Conservation (phyloP, 108 stramenopile genomes). For the Skeletonema tropicum region DNA sequence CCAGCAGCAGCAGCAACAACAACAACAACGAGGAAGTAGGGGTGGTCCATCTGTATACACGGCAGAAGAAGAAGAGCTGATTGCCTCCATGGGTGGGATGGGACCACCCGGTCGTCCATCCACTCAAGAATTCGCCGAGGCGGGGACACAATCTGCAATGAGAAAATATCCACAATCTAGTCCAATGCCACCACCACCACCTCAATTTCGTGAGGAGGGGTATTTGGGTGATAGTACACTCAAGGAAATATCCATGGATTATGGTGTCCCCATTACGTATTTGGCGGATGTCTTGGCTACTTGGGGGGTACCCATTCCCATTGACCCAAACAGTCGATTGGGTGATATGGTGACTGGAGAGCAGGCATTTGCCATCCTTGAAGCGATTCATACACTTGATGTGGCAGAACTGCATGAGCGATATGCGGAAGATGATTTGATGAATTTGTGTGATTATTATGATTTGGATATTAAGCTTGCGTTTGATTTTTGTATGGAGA, state of each 20-base stretch:
- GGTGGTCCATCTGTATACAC: constrained; percentile 59
- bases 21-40: constrained; percentile 8
- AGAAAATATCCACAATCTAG: constrained; percentile 9
- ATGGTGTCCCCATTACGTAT: constrained; percentile 79
- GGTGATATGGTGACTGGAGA: constrained; percentile 91
- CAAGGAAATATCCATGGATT: constrained; percentile 76
- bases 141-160: constrained; percentile 11
- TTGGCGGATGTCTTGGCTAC: constrained; percentile 81
- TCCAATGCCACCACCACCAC: background rate
- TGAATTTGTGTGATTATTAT: constrained; percentile 68
- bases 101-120: constrained; percentile 9
- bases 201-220: constrained; percentile 60
- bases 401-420: constrained; percentile 69
- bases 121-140: constrained; percentile 36
- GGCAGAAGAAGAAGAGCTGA: constrained; percentile 78
- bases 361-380: constrained; percentile 86
- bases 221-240: constrained; percentile 86
- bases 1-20: too few species aligned
- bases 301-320: constrained; percentile 84
- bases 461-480: constrained; percentile 79
- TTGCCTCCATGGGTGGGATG: constrained; percentile 72
- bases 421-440: constrained; percentile 73
- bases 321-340: constrained; percentile 62
- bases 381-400: constrained; percentile 86
- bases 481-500: constrained; percentile 78